Conservation (phyloP, 1,139 yeast genomes). For the Groenewaldozyma sp. region DNA sequence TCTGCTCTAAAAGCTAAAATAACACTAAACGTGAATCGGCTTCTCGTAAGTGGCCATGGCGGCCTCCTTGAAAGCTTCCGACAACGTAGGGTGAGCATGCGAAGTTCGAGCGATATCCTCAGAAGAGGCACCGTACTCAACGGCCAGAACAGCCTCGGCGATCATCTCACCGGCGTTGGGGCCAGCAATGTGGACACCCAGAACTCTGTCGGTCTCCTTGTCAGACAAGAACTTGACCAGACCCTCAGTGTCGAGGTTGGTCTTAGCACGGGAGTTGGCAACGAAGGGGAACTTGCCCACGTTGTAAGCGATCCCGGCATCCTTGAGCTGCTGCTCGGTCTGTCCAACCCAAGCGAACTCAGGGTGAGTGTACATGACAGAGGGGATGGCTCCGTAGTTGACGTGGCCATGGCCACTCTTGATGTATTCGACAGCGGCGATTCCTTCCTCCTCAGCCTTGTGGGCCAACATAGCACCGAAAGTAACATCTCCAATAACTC, state of each 20-base stretch:
- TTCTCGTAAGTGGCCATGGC: slow-evolving; percentile 87
- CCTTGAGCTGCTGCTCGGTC: slow-evolving; percentile 91
- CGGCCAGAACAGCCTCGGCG: slow-evolving; percentile 95
- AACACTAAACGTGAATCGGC: slow-evolving; percentile 64
- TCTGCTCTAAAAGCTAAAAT: background rate
- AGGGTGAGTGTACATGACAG: slow-evolving; percentile 98
- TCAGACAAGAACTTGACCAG: slow-evolving; percentile 93
- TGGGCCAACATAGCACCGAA: slow-evolving; percentile 99
- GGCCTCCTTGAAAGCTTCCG: slow-evolving; percentile 98
- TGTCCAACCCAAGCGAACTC: slow-evolving; percentile 99
- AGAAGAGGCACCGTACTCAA: slow-evolving; percentile 97
- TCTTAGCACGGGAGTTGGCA: slow-evolving; percentile 99
- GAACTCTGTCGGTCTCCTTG: slow-evolving; percentile 91
- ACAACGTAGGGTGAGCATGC: slow-evolving; percentile 97
- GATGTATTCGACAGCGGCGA: slow-evolving; percentile 94
- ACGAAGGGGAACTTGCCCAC: slow-evolving; percentile 97
- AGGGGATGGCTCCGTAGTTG: slow-evolving; percentile 94
- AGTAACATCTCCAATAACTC: slow-evolving; percentile 97
- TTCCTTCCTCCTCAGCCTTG: slow-evolving; percentile 99
- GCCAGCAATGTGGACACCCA: slow-evolving; percentile 96
- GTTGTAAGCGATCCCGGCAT: slow-evolving; percentile 83
- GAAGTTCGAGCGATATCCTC: slow-evolving; percentile 97
- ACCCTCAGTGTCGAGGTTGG: slow-evolving; percentile 95
- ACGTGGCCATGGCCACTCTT: slow-evolving; percentile 95
- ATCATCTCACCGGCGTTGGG: slow-evolving; percentile 99